Evolutionary conservation across 495 filamentous ascomycete genomes (phyloP).

Genomic region (Lentithecium fluviatile): DNA sequence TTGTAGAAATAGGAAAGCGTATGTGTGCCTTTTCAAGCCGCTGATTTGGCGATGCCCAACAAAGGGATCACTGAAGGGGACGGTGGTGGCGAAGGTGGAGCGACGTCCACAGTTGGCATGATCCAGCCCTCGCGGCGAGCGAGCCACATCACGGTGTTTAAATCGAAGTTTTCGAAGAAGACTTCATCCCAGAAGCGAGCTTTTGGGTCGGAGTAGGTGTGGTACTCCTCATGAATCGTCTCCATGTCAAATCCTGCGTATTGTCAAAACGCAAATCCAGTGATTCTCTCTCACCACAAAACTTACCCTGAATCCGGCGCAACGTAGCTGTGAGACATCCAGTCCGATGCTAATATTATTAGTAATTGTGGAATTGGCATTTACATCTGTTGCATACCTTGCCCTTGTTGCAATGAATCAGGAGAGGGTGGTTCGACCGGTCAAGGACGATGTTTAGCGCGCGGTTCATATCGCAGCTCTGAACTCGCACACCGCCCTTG

Average conservation of each 20-base stretch:
- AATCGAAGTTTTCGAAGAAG: slow-evolving; percentile 54
- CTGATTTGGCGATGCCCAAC: too few relatives aligned
- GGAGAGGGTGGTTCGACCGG: slow-evolving; percentile 65
- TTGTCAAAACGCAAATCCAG: slow-evolving; percentile 29
- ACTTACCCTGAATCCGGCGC: slow-evolving; percentile 47
- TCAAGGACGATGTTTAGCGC: slow-evolving; percentile 66
- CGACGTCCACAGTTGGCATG: neutral
- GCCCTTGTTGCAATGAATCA: slow-evolving; percentile 88
- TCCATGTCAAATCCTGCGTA: slow-evolving; percentile 58
- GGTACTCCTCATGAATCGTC: slow-evolving; percentile 65
- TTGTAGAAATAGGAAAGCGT: too few relatives aligned
- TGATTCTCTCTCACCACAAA: too few relatives aligned
- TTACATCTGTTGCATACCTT: slow-evolving; percentile 58
- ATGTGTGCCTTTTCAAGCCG: too few relatives aligned
- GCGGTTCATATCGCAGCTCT: slow-evolving; percentile 58
- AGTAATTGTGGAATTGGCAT: slow-evolving; percentile 2
- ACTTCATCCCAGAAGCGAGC: slow-evolving; percentile 52
- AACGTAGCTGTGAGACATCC: slow-evolving; percentile 75
- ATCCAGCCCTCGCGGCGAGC: slow-evolving; percentile 25
- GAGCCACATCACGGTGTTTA: slow-evolving; percentile 25
- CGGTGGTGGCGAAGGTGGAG: neutral
- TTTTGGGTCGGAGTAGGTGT: slow-evolving; percentile 64
- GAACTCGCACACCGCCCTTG: slow-evolving; percentile 60
- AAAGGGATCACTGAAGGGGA: neutral
- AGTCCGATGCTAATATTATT: slow-evolving; percentile 64